phyloP scores from a whole-genome alignment of 352 stramenopile genomes.

The Phytophthora sojae region DNA sequence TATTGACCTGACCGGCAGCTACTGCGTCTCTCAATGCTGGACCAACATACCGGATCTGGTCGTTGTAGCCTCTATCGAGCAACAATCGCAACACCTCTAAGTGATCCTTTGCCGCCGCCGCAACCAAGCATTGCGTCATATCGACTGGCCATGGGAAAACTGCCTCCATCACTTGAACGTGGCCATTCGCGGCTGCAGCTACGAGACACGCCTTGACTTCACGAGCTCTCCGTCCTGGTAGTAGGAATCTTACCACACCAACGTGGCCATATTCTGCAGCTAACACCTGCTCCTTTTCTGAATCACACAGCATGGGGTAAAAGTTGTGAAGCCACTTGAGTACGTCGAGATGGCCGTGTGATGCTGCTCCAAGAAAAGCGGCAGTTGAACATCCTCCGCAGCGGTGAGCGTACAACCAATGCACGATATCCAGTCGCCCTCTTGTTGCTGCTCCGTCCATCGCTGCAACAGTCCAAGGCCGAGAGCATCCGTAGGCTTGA shows the following conservation, averaged over 20 bases:
- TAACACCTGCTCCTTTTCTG: background rate
- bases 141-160: background rate
- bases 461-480: background rate
- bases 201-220: background rate
- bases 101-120: background rate
- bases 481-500: background rate
- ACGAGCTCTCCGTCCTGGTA: background rate
- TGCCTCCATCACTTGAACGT: background rate
- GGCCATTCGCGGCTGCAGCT: background rate
- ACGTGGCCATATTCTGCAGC: background rate
- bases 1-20: background rate
- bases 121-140: background rate
- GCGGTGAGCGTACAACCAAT: background rate
- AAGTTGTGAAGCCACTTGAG: background rate
- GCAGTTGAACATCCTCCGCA: background rate
- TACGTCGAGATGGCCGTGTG: background rate
- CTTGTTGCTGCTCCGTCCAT: background rate
- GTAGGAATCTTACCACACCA: background rate
- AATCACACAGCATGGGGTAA: background rate
- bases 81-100: background rate
- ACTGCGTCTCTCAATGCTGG: background rate
- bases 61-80: background rate
- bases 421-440: background rate
- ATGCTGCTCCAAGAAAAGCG: background rate
- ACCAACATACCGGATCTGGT: background rate